Evolutionary conservation across 352 stramenopile species (phyloP), one percentile per base, ranked within the genome.

Genomic region (Aphanomyces cochlioides): DNA sequence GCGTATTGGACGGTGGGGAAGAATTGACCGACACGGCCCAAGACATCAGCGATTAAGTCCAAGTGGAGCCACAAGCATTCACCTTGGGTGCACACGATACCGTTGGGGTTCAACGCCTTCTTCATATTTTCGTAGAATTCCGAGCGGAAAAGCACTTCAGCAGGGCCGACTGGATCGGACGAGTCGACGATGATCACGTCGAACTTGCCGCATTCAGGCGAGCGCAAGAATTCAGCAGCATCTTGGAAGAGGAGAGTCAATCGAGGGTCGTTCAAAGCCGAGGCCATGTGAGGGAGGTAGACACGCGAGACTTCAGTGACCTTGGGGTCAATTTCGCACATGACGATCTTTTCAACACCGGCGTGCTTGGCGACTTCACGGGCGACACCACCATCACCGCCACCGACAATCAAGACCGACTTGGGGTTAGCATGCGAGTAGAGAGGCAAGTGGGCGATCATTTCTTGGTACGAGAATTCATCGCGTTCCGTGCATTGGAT

Each of bases 391-490:
- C 97, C 97, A 80, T 99, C 97, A 28, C 97, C 97, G 37, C 97
- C 97, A 64, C 97, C 97, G 65, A 99, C 97, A 50, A 99, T 98
- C 21, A 99, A 83, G 58, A 98, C 93, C 70, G 85, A 92, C 78
- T 98, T 98, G 36, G 97, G 97, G 78, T 96, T 83, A 28, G 85
- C 85, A 78, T 99, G 96, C 37, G 96, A 85, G 78, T 97, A 99
- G 67, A 99, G 85, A 8, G 97, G 97, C 63, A 99, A 84, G 80
- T 99, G 97, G 17, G 96, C 90, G 81, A 99, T 99, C 97, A 99
- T 99, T 85, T 99, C 97, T 83, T 99, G 97, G 84, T 99, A 99
- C 53, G 94, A 81, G 77, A 98, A 98, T 80, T 99, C 97, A 75
- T 99, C 97, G 40, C 95, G 84, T 78, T 99, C 97, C 38, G 97